Base-by-base conservation (phyloP, 139 green algal genomes). In the Pycnococcus provasolii region DNA sequence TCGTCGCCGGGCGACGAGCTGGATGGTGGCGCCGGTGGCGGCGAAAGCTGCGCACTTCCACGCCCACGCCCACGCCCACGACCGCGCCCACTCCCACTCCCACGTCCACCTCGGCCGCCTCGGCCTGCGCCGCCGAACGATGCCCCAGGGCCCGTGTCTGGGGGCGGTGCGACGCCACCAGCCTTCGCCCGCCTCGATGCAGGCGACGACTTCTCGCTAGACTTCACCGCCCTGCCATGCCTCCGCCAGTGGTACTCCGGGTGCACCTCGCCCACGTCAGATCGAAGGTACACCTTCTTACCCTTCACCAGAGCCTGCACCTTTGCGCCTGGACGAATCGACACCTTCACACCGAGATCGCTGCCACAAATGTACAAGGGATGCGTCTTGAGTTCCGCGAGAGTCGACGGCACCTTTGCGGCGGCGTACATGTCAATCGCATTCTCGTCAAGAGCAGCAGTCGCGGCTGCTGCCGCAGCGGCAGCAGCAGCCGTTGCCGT, bases 371-470 rank as follows among this genome's bases (percentile, higher is more conserved):
- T 39, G 48, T 50, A 68, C 42, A 68, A 41, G 8, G 62, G 62
- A 4, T 68, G 62, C 6, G 48, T 60, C 47, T 60, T 59, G n/a
- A 68, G 46, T 37, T 68, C 62, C 40, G 46, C 40, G 9, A 68
- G 13, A 48, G 62, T 60, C 11, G 37, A 44, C 3, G 62, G 62
- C 3, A 59, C 47, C 62, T 68, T 50, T 26, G 8, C 41, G 4
- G 37, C 6, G 48, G 9, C 8, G 4, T 44, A 50, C 26, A 2
- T 60, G 37, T 51, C 62, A 48, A 68, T 68, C 11, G 59, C 47
- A 26, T 42, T 26, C 4, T 53, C 13, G 44, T 66, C 60, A 26
- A 26, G 26, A 26, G 26, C 26, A 26, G 26, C 26, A 26, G 26
- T 26, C 26, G 26, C 26, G 26, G 26, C 26, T 26, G 26, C 26